Evolutionary conservation across 805 yeast species (phyloP), one percentile per base, ranked within the genome.

Genomic region (Lipomyces kockii): DNA sequence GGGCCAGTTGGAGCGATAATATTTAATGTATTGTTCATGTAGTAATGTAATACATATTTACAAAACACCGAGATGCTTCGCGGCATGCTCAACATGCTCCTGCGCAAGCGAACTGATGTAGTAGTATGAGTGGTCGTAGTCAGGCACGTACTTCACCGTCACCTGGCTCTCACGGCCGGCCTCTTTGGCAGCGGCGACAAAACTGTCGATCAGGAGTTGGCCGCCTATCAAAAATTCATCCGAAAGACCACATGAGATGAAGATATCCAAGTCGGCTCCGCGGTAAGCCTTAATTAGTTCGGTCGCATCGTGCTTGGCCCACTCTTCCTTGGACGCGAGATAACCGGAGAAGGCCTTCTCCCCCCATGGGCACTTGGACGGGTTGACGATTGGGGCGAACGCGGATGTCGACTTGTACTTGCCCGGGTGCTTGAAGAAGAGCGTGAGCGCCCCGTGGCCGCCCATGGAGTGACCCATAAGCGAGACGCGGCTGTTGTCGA

Each of bases 381-480:
- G 98, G 79, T 92, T 90, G 32, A 86, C 80, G 72, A 95, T 91
- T 62, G 99, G 98, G 0, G 98, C 86, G 80, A 94, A 94, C 0
- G 97, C 98, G 66, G 91, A 86, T 54, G 90, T 93, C 1, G 95
- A 87, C 76, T 85, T 85, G 82, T 89, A 94, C 74, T 81, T 82
- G 1, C 87, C 89, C 0, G 93, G 91, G 77, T 89, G 86, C 70
- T 83, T 85, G 67, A 94, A 79, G 72, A 79, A 87, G n/a, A 87
- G 81, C 68, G 89, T 80, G 68, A 94, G 79, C 0, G 99, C 97
- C 65, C 98, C 99, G 77, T 85, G 91, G 0, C 99, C 99, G 61
- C 99, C 99, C 98, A 95, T 95, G 0, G 99, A 95, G 78, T 95
- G 98, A 56, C 99, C 99, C n/a, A 95, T 87, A 71, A 94, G 86